Base-by-base conservation (phyloP, 495 filamentous ascomycete genomes). In the Penicillium salamii region DNA sequence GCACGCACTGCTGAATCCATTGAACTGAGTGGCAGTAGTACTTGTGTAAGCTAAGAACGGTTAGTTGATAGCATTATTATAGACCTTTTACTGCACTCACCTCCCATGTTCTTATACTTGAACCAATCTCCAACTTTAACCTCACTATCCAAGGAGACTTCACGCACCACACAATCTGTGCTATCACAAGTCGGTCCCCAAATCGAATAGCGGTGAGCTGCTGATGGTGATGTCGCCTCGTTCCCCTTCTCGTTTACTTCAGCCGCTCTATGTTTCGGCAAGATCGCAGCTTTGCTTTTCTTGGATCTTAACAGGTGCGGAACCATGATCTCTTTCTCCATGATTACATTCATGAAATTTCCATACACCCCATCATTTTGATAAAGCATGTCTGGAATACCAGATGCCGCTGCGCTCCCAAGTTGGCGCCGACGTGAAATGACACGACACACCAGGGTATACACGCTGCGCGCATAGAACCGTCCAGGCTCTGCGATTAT, bases 151-250 rank as follows among this genome's bases (percentile, higher is more conserved):
- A 71, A 46, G 1, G 21, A 32, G 18, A 43, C 42, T 9, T 61
- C 51, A 1, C 46, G 37, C 0, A 54, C 48, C 24, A 69, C 57
- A 37, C 53, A 57, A 24, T 71, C 67, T 8, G 50, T 53, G 33
- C 66, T 58, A 42, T 71, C 67, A 46, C 66, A 69, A 0, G 67
- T 71, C 15, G 67, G 67, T 0, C 67, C 67, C 67, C 68, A 71
- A 7, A 71, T 51, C 7, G 66, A 66, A 38, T 71, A 68, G 14
- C 52, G 20, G 32, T 54, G 34, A 12, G 46, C 32, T 13, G 42
- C 14, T 17, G n/a, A 31, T 48, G 19, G 18, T 35, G 23, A 13
- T 3, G 20, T 3, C 7, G 7, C 20, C 32, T 19, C 23, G 21
- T 42, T 36, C 33, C 18, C 24, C 28, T 31, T 51, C n/a, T 49